phyloP scores from a whole-genome alignment of 176 grass and related monocot genomes.

The Aegilops speltoides region DNA sequence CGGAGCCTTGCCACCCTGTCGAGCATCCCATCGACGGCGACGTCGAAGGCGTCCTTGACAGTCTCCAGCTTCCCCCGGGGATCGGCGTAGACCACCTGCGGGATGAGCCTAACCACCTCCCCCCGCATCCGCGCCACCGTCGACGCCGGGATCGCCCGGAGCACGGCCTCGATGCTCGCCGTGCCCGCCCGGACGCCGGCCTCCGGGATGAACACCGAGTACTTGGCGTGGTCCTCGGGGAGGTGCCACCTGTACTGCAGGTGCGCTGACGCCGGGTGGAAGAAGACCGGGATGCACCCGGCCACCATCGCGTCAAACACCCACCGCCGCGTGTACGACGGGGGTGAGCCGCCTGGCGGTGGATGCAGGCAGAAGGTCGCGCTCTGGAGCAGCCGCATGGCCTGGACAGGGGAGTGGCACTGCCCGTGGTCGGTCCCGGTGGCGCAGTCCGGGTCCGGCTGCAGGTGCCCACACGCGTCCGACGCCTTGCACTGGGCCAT shows the following conservation, averaged over 20 bases:
- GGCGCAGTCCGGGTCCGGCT: background rate
- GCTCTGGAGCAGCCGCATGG: background rate
- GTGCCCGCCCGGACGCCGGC: background rate
- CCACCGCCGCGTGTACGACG: conserved; percentile 12
- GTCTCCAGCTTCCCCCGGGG: background rate
- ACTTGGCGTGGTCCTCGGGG: background rate
- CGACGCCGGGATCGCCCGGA: background rate
- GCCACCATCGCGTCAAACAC: background rate
- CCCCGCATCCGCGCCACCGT: background rate
- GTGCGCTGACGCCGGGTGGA: background rate
- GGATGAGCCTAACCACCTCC: background rate
- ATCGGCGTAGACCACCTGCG: background rate
- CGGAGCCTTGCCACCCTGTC: background rate
- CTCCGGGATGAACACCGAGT: conserved; percentile 10
- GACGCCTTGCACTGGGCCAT: background rate
- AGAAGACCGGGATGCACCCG: conserved; percentile 18
- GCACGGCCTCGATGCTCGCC: background rate
- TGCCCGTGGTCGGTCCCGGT: background rate
- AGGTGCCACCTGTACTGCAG: conserved; percentile 16
- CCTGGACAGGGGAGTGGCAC: background rate
- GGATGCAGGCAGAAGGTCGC: conserved; percentile 9
- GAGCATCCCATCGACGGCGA: background rate
- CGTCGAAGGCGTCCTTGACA: background rate
- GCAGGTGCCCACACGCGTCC: background rate
- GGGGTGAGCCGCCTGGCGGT: background rate